These are phyloP conservation scores for Fusarium dimerum DNA, from an alignment of 2,329 filamentous ascomycete species.

Conservation along the genomic window DNA sequence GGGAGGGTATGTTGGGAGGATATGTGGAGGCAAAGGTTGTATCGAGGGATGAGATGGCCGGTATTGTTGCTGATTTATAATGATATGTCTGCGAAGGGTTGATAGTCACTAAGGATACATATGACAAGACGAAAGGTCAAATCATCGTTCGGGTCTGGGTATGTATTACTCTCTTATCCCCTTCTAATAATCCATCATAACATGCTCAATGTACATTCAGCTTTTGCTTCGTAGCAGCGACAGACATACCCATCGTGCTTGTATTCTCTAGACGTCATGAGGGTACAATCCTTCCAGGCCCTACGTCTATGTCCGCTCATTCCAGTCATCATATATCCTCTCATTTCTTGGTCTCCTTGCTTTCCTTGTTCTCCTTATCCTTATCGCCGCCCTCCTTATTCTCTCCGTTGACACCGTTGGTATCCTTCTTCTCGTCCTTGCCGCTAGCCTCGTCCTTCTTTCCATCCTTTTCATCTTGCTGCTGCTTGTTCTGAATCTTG, in stretches of 20 bases:
- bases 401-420: constrained; percentile 42
- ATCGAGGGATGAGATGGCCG: constrained; percentile 69
- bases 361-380: constrained; percentile 57
- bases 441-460: constrained; percentile 71
- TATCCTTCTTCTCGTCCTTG: constrained; percentile 61
- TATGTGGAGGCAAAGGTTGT: constrained; percentile 58
- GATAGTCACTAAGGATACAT: not conserved
- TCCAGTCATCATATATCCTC: constrained; percentile 9
- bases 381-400: constrained; percentile 53
- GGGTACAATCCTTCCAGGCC: constrained; percentile 12
- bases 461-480: constrained; percentile 92
- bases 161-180: constrained; percentile 25
- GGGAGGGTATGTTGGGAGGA: constrained; percentile 55
- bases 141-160: constrained; percentile 5
- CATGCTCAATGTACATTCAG: constrained; percentile 33
- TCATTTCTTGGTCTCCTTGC: constrained; percentile 54
- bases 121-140: constrained; percentile 2
- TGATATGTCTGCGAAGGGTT: constrained; percentile 1
- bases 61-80: constrained; percentile 56
- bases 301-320: constrained; percentile 16
- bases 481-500: constrained; percentile 98
- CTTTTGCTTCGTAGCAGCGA: constrained; percentile 21
- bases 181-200: constrained; percentile 29
- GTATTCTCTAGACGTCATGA: constrained; percentile 25
- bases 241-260: constrained; percentile 17